A percentile compares a stretch with the other conserved stretches of the same genome.
Evolutionary conservation across 305 asterid species (phyloP).

Genomic region (Solanum hybrid): DNA sequence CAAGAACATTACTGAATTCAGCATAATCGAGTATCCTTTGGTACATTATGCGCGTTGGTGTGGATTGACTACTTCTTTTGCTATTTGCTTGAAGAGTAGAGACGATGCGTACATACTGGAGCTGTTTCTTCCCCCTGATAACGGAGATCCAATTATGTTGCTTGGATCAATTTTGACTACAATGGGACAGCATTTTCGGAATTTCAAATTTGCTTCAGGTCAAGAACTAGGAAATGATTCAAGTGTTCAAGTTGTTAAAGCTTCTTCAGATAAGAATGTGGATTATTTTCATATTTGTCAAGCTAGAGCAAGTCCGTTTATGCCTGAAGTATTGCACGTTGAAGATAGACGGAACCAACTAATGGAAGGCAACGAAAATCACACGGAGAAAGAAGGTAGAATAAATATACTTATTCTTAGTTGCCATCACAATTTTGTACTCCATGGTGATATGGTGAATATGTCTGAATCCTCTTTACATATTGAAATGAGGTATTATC

Average conservation of each 20-base stretch:
- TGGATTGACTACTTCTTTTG: constrained; percentile 61
- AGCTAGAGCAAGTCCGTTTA: not conserved
- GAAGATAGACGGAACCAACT: not conserved
- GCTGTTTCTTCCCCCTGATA: constrained; percentile 50
- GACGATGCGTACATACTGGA: constrained; percentile 67
- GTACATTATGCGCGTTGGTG: constrained; percentile 88
- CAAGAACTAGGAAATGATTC: constrained; percentile 56
- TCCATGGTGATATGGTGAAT: not conserved
- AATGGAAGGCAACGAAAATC: constrained; percentile 11
- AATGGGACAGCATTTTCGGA: constrained; percentile 59
- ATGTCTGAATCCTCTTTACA: not conserved
- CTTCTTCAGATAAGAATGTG: constrained; percentile 33
- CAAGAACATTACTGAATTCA: constrained; percentile 49
- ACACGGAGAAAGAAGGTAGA: constrained; percentile 22
- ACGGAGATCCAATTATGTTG: constrained; percentile 32
- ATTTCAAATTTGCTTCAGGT: constrained; percentile 75
- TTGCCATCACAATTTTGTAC: not conserved
- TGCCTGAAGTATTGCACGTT: not conserved
- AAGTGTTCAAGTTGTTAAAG: constrained; percentile 51
- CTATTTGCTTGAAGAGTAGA: constrained; percentile 62
- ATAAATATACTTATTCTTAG: not conserved
- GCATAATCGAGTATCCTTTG: constrained; percentile 81
- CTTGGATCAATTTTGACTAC: constrained; percentile 54
- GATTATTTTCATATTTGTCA: constrained; percentile 4
- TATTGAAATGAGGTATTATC: not conserved